Evolutionary conservation across 768 basidiomycete species (phyloP).

Genomic region (Kondoa subrosea): DNA sequence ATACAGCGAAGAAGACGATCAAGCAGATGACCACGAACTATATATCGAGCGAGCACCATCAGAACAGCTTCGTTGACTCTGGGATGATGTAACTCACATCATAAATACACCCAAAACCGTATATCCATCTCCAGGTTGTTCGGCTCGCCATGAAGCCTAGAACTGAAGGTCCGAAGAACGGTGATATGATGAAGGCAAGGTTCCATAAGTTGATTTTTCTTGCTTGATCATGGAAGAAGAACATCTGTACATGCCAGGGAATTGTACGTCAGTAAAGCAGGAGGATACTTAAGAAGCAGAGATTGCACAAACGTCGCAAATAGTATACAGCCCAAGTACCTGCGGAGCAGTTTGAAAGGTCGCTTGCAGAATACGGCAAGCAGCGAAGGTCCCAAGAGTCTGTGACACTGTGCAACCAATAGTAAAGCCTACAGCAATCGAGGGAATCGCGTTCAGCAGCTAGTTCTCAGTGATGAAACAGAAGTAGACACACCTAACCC

Average conservation of each 20-base stretch:
- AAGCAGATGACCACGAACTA: slow-evolving; percentile 42
- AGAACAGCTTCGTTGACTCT: no score
- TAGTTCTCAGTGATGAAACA: no score
- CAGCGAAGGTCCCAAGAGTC: slow-evolving; percentile 43
- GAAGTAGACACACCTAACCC: no score
- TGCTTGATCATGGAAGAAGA: slow-evolving; percentile 53
- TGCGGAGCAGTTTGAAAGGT: slow-evolving; percentile 50
- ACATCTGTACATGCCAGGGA: no score
- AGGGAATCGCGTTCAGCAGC: no score
- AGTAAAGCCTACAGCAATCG: slow-evolving; percentile 36
- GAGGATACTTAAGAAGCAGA: slow-evolving; percentile 36
- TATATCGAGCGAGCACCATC: no score
- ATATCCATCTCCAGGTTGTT: slow-evolving; percentile 47
- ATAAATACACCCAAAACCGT: slow-evolving; percentile 50
- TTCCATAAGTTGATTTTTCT: slow-evolving; percentile 44
- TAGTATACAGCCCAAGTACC: slow-evolving; percentile 34
- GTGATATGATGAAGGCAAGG: slow-evolving; percentile 53
- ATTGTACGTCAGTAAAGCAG: slow-evolving; percentile 46
- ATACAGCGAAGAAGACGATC: slow-evolving; percentile 43
- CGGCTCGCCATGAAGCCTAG: slow-evolving; percentile 48
- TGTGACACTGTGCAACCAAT: slow-evolving; percentile 48
- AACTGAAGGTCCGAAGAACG: slow-evolving; percentile 40
- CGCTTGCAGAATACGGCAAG: slow-evolving; percentile 43
- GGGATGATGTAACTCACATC: no score
- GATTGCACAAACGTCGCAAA: neutral